Evolutionary conservation across 495 filamentous ascomycete species (phyloP).

Genomic region (Aspergillus egyptiacus): DNA sequence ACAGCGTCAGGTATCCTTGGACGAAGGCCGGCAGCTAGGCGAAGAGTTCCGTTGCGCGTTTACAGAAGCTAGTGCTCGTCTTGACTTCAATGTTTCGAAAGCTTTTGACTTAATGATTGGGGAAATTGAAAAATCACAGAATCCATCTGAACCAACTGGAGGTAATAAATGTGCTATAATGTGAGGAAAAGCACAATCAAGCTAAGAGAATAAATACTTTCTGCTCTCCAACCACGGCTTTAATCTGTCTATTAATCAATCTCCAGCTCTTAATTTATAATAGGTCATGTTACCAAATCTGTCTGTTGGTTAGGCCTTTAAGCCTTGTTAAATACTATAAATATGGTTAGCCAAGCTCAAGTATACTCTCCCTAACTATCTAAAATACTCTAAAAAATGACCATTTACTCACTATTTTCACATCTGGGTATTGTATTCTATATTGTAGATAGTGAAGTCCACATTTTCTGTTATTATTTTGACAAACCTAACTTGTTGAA

Average conservation of each 20-base stretch:
- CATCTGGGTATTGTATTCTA: no score
- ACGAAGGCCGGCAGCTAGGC: slow-evolving; percentile 73
- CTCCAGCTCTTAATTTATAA: no score
- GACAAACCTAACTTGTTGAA: no score
- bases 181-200: slow-evolving; percentile 40
- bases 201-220: not conserved
- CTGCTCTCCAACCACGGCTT: not conserved
- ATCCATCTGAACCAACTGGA: slow-evolving; percentile 74
- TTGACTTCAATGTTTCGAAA: slow-evolving; percentile 86
- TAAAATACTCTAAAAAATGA: no score
- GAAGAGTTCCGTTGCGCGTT: slow-evolving; percentile 87
- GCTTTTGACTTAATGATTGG: slow-evolving; percentile 93
- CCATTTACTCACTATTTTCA: no score
- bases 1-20: slow-evolving; percentile 81
- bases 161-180: slow-evolving; percentile 79
- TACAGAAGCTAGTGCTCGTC: slow-evolving; percentile 89
- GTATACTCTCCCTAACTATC: no score
- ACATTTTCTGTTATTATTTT: no score
- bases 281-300: no score
- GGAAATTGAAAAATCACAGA: slow-evolving; percentile 91
- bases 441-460: no score
- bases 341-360: no score
- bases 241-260: not conserved
- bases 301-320: no score
- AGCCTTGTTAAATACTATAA: no score